Evolutionary conservation across 768 basidiomycete genomes (phyloP).

Genomic region (Lactifluus rugatus): DNA sequence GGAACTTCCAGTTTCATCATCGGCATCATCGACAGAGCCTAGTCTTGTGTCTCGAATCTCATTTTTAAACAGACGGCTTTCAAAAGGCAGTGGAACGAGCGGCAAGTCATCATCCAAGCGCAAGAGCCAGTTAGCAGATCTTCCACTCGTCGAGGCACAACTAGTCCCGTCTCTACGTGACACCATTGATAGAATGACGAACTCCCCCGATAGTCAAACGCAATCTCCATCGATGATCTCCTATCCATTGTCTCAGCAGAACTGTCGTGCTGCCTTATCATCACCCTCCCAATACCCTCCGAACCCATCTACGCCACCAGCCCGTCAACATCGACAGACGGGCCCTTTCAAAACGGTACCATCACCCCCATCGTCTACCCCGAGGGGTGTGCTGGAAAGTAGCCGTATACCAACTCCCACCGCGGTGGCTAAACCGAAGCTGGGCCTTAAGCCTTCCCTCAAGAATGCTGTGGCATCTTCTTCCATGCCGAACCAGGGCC

Average conservation of each 20-base stretch:
- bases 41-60: conserved; percentile 16
- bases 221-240: not conserved
- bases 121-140: conserved; percentile 38
- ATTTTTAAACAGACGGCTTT: conserved; percentile 11
- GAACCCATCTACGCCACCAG: conserved; percentile 6
- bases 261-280: not conserved
- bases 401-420: conserved; percentile 15
- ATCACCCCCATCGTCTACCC: not conserved
- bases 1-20: conserved; percentile 15
- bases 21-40: conserved; percentile 16
- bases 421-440: conserved; percentile 4
- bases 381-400: not conserved
- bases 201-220: conserved; percentile 15
- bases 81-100: conserved; percentile 1
- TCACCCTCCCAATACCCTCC: conserved; percentile 1
- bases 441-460: conserved; percentile 16
- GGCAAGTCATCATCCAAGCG: conserved; percentile 21
- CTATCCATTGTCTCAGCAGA: not conserved
- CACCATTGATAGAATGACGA: conserved; percentile 67
- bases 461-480: conserved; percentile 7
- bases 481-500: not conserved
- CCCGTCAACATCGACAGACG: conserved; percentile 6
- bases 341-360: not conserved
- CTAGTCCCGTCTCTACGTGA: conserved; percentile 62
- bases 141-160: conserved; percentile 54